A percentile compares a stretch with the other conserved stretches of the same genome.
phyloP scores from a whole-genome alignment of 805 yeast species.

The Candida chilensis region DNA sequence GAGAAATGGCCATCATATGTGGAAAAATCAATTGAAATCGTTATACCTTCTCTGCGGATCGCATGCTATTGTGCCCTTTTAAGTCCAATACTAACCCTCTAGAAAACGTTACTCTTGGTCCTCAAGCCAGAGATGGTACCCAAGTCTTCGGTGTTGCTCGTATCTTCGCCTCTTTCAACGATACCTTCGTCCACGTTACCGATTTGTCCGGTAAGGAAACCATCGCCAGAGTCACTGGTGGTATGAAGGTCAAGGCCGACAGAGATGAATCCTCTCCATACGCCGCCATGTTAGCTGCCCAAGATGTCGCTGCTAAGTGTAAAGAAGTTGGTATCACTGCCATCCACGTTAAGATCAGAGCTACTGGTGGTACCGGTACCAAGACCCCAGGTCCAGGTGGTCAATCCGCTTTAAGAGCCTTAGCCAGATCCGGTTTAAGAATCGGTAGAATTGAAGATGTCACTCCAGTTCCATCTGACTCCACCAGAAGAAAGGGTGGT shows the following conservation, averaged over 20 bases:
- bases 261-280: conserved; percentile 99
- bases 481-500: conserved; percentile 99
- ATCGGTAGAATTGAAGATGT: conserved; percentile 99
- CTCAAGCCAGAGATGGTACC: conserved; percentile 93
- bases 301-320: conserved; percentile 98
- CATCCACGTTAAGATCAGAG: conserved; percentile 99
- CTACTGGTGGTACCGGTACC: conserved; percentile 99
- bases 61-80: too few species aligned
- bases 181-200: conserved; percentile 99
- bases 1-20: too few species aligned
- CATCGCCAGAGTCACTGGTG: conserved; percentile 99
- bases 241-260: conserved; percentile 99
- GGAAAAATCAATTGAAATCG: too few species aligned
- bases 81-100: conserved; percentile 4
- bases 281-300: conserved; percentile 99
- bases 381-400: conserved; percentile 99
- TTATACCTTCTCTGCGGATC: too few species aligned
- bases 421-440: conserved; percentile 99
- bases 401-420: conserved; percentile 97
- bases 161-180: conserved; percentile 99
- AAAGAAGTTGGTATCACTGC: conserved; percentile 99
- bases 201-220: conserved; percentile 99
- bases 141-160: conserved; percentile 99
- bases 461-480: conserved; percentile 99
- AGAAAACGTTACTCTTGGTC: conserved; percentile 63